phyloP scores from a whole-genome alignment of 1,284 basidiomycete species.

The Boletus putidus region DNA sequence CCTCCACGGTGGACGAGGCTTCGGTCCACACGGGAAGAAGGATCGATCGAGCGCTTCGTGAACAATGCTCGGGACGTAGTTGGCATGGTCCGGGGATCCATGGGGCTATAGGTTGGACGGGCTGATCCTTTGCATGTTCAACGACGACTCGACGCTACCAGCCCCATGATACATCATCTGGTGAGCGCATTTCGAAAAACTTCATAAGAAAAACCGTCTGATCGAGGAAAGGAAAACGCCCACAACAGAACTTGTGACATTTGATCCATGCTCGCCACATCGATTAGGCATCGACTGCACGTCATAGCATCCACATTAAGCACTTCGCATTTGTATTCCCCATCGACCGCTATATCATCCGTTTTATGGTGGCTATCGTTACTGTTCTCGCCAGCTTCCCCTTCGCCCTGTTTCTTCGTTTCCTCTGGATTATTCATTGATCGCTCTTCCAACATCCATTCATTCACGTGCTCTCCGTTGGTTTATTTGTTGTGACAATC shows the following conservation, averaged over 20 bases:
- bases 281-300: neutral
- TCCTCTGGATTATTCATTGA: neutral
- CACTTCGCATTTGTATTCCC: neutral
- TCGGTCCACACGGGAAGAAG: constrained; percentile 5
- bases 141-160: neutral
- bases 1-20: constrained; percentile 11
- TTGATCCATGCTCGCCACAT: neutral
- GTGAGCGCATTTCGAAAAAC: neutral
- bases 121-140: too few species aligned
- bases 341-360: neutral
- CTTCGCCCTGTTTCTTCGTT: neutral
- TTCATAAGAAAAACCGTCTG: neutral
- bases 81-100: constrained; percentile 8
- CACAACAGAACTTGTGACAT: neutral
- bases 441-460: too few species aligned
- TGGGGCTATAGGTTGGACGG: neutral
- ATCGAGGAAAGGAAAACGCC: neutral
- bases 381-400: too few species aligned
- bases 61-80: constrained; percentile 10
- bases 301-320: neutral
- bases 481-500: too few species aligned
- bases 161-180: neutral
- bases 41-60: constrained; percentile 1
- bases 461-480: too few species aligned
- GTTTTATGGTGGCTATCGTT: neutral